These are phyloP conservation scores for Collybiopsis confluens DNA, from an alignment of 768 basidiomycete species.

Conservation along the genomic window DNA sequence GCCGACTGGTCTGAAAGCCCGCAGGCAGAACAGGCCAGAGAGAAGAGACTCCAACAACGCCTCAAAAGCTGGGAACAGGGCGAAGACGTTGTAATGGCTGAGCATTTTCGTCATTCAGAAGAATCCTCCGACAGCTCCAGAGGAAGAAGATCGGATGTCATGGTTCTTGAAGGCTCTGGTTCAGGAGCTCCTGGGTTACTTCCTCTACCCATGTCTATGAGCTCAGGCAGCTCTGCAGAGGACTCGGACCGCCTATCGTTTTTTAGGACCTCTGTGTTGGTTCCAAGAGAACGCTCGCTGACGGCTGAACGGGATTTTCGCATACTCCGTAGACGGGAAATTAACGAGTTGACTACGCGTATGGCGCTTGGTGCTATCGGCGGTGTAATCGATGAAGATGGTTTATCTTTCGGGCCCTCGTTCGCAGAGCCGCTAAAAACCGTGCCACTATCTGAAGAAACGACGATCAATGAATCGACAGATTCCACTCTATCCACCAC, in stretches of 20 bases:
- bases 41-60: conserved; percentile 67
- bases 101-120: conserved; percentile 55
- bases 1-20: conserved; percentile 67
- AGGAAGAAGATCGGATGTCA: conserved; percentile 34
- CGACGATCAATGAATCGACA: no score
- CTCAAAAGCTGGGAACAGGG: conserved; percentile 72
- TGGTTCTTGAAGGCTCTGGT: conserved; percentile 43
- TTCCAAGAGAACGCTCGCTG: conserved; percentile 57
- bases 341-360: conserved; percentile 80
- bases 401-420: conserved; percentile 20
- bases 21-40: conserved; percentile 59
- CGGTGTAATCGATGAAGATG: conserved; percentile 48
- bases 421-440: neutral
- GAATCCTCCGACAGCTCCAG: conserved; percentile 23
- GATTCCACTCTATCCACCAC: conserved; percentile 4
- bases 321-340: conserved; percentile 60
- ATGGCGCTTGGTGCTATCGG: conserved; percentile 79
- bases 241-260: conserved; percentile 30
- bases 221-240: conserved; percentile 3
- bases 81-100: conserved; percentile 53
- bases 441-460: no score
- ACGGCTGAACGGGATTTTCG: conserved; percentile 52
- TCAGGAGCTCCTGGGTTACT: conserved; percentile 27
- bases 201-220: conserved; percentile 20
- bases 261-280: conserved; percentile 67